Percentiles rank a stretch among this genome's conserved stretches.
Evolutionary conservation across 305 asterid species (phyloP).

Genomic region (Fraxinus sp.): DNA sequence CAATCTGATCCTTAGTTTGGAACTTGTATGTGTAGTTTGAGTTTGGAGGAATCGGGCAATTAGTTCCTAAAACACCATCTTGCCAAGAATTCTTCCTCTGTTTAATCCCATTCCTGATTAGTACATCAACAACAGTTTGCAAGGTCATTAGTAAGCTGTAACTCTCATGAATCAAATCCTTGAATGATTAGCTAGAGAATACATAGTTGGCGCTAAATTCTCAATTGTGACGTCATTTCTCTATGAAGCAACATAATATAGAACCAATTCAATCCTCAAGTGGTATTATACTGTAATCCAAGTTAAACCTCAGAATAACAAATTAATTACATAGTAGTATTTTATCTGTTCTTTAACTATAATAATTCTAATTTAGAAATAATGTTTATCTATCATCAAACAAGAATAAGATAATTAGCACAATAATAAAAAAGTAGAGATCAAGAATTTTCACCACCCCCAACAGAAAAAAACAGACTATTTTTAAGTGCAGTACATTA

Average conservation of each 20-base stretch:
- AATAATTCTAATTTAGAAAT: neutral
- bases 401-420: neutral
- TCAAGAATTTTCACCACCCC: neutral
- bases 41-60: constrained; percentile 81
- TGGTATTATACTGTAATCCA: neutral
- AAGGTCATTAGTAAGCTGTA: neutral
- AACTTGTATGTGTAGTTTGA: constrained; percentile 76
- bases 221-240: no score
- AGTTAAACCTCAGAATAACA: neutral
- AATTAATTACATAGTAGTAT: neutral
- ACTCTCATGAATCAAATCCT: neutral
- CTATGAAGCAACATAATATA: neutral
- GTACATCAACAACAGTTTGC: constrained; percentile 16
- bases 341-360: neutral
- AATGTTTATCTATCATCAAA: neutral
- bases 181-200: neutral
- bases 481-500: neutral
- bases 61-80: constrained; percentile 95
- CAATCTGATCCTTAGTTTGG: constrained; percentile 93
- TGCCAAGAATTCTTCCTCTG: constrained; percentile 98
- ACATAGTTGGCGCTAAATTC: no score
- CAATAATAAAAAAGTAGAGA: neutral
- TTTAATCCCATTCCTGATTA: constrained; percentile 85
- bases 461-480: neutral
- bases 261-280: neutral